phyloP scores from a whole-genome alignment of 768 basidiomycete genomes.

The Naganishia randhawae region DNA sequence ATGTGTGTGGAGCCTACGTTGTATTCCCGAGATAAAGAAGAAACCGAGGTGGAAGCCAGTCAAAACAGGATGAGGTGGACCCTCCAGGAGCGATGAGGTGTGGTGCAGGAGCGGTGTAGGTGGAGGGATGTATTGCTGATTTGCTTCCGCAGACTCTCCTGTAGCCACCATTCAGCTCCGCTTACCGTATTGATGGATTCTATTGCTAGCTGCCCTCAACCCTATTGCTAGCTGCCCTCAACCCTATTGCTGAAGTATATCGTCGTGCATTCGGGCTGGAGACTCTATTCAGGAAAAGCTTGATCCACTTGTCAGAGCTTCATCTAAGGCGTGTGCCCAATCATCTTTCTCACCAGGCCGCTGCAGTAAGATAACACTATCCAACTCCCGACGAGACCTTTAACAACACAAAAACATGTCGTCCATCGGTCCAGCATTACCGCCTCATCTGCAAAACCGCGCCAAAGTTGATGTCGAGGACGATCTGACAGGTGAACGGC shows the following conservation, averaged over 20 bases:
- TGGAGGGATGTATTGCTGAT: background rate
- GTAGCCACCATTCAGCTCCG: background rate
- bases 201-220: no score
- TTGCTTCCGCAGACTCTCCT: background rate
- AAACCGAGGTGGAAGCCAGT: background rate
- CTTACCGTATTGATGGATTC: background rate
- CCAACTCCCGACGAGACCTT: no score
- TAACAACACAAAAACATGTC: conserved; percentile 19
- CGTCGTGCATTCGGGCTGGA: no score
- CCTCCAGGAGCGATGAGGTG: no score
- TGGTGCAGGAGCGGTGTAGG: background rate
- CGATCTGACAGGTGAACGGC: conserved; percentile 23
- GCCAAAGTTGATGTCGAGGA: background rate
- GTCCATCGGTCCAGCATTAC: conserved; percentile 51
- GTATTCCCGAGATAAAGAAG: background rate
- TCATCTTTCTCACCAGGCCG: no score
- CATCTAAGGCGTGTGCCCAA: no score
- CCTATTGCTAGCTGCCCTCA: no score
- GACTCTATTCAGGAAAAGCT: no score
- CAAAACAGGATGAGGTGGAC: background rate
- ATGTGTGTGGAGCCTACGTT: no score
- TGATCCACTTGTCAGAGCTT: no score
- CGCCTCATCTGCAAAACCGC: conserved; percentile 44
- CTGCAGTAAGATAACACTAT: background rate
- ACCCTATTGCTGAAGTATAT: no score